Evolutionary conservation across 2,329 filamentous ascomycete species (phyloP).

Genomic region (Penicillium polonicum): DNA sequence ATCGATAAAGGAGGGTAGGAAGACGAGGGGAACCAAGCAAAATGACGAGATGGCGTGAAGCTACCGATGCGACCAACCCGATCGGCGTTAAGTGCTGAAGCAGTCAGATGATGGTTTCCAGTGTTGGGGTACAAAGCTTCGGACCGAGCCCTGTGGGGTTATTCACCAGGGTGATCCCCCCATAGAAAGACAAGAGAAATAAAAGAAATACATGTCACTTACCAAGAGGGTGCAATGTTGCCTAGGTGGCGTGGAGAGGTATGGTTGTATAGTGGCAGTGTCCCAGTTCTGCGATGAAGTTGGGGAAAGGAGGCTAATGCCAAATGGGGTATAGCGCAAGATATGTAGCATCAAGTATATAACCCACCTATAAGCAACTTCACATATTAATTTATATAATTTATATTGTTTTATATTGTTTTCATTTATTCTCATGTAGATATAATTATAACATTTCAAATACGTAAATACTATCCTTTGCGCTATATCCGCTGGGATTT

Average conservation of each 20-base stretch:
- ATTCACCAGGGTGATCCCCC: neutral
- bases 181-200: neutral
- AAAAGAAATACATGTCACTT: neutral
- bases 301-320: conserved; percentile 10
- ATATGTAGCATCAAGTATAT: neutral
- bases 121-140: conserved; percentile 3
- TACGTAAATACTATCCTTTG: too few species aligned
- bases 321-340: neutral
- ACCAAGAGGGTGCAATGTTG: neutral
- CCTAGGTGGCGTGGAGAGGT: neutral
- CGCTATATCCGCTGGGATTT: conserved; percentile 18
- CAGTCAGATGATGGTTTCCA: conserved; percentile 24
- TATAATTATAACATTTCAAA: too few species aligned
- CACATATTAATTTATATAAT: neutral
- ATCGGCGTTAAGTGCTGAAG: conserved; percentile 19
- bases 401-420: too few species aligned
- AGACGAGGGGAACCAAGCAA: conserved; percentile 9
- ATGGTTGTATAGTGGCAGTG: neutral
- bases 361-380: neutral
- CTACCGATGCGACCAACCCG: conserved; percentile 27
- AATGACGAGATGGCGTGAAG: conserved; percentile 28
- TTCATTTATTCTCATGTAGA: too few species aligned
- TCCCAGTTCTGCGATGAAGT: neutral
- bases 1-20: conserved; percentile 13
- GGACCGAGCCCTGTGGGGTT: conserved; percentile 7